phyloP scores from a whole-genome alignment of 768 basidiomycete genomes.

The Tulasnella sp. region DNA sequence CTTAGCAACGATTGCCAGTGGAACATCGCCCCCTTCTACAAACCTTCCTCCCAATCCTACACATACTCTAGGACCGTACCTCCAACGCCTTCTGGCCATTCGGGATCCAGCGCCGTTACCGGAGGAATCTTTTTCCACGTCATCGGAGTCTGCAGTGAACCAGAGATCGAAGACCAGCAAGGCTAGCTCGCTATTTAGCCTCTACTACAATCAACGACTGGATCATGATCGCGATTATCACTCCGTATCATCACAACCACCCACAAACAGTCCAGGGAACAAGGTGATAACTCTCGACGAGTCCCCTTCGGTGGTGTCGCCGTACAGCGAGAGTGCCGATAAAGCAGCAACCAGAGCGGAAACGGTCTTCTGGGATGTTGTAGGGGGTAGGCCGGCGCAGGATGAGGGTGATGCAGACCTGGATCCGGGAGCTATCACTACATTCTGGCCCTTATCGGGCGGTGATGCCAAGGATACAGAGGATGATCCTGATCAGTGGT shows the following conservation, averaged over 20 bases:
- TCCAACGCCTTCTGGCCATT: conserved; percentile 35
- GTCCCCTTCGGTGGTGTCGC: conserved; percentile 25
- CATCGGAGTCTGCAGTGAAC: conserved; percentile 20
- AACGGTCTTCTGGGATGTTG: conserved; percentile 40
- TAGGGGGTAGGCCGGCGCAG: conserved; percentile 17
- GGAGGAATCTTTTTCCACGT: too few relatives aligned
- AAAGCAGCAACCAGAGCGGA: conserved; percentile 47
- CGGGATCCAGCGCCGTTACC: conserved; percentile 11
- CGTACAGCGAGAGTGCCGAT: conserved; percentile 46
- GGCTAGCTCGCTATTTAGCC: not conserved
- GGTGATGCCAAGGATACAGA: too few relatives aligned
- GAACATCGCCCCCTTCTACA: not conserved
- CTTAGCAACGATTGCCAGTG: conserved; percentile 27
- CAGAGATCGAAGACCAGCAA: conserved; percentile 38
- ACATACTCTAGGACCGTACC: conserved; percentile 44
- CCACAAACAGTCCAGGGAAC: conserved; percentile 24
- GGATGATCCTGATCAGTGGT: too few relatives aligned
- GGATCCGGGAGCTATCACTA: too few relatives aligned
- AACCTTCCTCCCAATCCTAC: conserved; percentile 26
- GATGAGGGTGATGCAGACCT: not conserved
- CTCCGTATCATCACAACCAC: conserved; percentile 16
- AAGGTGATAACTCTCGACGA: conserved; percentile 10
- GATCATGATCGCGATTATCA: too few relatives aligned
- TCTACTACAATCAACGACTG: not conserved
- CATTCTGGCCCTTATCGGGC: too few relatives aligned